Conservation (phyloP, 257 asterid species). For the Leonotis leonurus region DNA sequence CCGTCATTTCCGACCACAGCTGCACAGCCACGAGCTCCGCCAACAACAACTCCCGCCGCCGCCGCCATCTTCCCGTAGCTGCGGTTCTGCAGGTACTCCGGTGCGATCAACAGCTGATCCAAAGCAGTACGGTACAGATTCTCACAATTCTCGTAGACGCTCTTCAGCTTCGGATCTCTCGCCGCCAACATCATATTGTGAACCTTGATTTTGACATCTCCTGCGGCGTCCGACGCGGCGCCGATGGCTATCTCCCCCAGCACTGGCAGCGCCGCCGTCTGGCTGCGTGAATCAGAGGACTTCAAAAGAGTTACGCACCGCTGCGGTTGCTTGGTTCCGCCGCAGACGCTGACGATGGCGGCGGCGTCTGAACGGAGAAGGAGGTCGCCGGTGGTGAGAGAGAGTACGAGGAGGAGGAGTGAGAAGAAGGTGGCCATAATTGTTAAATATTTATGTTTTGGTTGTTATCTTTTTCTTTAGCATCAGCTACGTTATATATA, state of each 20-base stretch:
- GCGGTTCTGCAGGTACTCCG: not conserved
- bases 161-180: not conserved
- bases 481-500: not conserved
- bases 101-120: not conserved
- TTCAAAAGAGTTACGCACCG: not conserved
- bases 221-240: not conserved
- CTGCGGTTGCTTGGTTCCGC: not conserved
- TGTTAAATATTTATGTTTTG: not conserved
- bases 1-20: not conserved
- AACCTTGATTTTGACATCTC: not conserved
- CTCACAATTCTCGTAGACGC: not conserved
- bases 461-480: not conserved
- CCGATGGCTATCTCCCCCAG: slow-evolving; percentile 16
- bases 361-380: not conserved
- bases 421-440: not conserved
- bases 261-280: not conserved
- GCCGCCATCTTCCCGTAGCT: not conserved
- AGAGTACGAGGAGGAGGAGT: not conserved
- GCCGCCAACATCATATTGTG: not conserved
- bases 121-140: not conserved
- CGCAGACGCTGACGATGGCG: not conserved
- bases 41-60: not conserved
- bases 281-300: not conserved
- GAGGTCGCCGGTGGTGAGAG: slow-evolving; percentile 5
- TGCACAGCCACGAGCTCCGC: not conserved